These are phyloP conservation scores for Boletus rubropictus DNA, from an alignment of 768 basidiomycete genomes.

Conservation along the genomic window DNA sequence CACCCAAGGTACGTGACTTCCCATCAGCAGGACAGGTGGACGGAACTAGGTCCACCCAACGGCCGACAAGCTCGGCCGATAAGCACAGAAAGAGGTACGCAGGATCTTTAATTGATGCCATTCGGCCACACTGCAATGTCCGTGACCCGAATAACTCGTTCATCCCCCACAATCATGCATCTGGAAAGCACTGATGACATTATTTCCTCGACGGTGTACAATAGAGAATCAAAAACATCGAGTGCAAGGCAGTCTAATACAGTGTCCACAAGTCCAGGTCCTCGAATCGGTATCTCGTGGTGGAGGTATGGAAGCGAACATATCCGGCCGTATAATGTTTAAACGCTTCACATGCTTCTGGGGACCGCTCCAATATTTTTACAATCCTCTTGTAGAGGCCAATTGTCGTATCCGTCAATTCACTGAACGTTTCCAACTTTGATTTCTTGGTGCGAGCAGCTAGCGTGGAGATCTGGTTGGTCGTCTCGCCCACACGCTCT, in stretches of 20 bases:
- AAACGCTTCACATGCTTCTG: conserved; percentile 19
- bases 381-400: conserved; percentile 20
- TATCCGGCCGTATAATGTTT: conserved; percentile 19
- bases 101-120: too few species aligned
- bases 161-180: not conserved
- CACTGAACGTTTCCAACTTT: conserved; percentile 26
- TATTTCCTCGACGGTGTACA: not conserved
- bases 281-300: conserved; percentile 19
- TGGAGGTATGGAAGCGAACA: conserved; percentile 27
- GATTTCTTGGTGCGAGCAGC: conserved; percentile 21
- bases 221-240: not conserved
- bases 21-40: too few species aligned
- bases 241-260: not conserved
- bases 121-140: too few species aligned
- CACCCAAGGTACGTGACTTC: too few species aligned
- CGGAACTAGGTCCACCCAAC: too few species aligned
- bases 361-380: conserved; percentile 20
- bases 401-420: conserved; percentile 24
- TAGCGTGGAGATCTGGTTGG: conserved; percentile 33
- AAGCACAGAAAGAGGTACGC: too few species aligned
- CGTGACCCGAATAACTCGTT: too few species aligned
- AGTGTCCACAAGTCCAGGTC: conserved; percentile 16
- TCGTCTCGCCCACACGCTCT: conserved; percentile 31
- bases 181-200: not conserved
- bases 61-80: too few species aligned